Percentiles rank a stretch among this genome's conserved stretches.
Evolutionary conservation across 2,329 filamentous ascomycete species (phyloP).

Genomic region (Didymella exigua): DNA sequence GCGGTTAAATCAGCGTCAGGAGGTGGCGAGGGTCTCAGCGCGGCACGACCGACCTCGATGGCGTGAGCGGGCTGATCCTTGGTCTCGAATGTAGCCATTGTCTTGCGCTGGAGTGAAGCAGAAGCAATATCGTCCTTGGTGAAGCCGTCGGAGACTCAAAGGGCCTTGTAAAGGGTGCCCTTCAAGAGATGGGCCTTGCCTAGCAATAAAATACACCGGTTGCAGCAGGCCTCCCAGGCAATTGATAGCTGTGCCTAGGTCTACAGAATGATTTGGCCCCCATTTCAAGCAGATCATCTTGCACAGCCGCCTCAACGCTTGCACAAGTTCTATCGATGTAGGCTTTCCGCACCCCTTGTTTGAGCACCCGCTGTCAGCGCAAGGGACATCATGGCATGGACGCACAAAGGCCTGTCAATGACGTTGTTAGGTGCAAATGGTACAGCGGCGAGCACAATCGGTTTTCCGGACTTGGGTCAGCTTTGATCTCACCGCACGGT

Average conservation of each 20-base stretch:
- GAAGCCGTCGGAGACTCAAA: conserved; percentile 9
- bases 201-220: conserved; percentile 30
- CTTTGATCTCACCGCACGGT: no score
- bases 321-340: not conserved
- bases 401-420: not conserved
- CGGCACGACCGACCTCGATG: conserved; percentile 26
- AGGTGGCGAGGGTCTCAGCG: conserved; percentile 13
- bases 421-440: no score
- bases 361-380: not conserved
- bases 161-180: conserved; percentile 31
- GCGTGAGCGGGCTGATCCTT: conserved; percentile 27
- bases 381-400: not conserved
- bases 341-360: not conserved
- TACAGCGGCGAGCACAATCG: no score
- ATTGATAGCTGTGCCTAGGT: conserved; percentile 19
- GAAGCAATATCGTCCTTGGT: no score
- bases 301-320: conserved; percentile 30
- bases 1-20: conserved; percentile 35
- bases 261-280: conserved; percentile 25
- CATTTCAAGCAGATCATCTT: conserved; percentile 11
- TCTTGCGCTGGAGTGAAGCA: conserved; percentile 11
- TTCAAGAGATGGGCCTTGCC: conserved; percentile 22
- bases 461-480: no score
- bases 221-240: conserved; percentile 40
- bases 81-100: conserved; percentile 29